phyloP scores from a whole-genome alignment of 148 eudicot genomes.

The Hydrangea macrophylla region DNA sequence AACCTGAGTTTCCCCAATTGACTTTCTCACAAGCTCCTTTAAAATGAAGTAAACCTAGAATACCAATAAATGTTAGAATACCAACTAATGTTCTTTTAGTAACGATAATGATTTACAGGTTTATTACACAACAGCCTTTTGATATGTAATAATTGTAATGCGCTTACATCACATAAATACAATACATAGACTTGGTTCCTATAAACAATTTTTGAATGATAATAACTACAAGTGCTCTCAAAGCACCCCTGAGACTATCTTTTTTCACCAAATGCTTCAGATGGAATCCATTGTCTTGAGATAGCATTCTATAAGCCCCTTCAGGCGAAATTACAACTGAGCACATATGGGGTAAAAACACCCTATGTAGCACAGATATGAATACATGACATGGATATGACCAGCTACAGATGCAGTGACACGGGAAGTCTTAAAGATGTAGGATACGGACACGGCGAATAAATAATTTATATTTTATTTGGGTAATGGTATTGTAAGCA shows the following conservation, averaged over 20 bases:
- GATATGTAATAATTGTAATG: background rate
- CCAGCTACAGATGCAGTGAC: background rate
- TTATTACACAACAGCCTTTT: background rate
- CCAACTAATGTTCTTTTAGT: background rate
- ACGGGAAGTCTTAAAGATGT: too few species aligned
- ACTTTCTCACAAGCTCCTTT: slow-evolving; percentile 73
- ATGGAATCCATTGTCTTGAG: background rate
- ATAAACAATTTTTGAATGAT: background rate
- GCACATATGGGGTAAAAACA: too few species aligned
- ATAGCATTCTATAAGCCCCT: background rate
- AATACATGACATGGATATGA: too few species aligned
- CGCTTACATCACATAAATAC: background rate
- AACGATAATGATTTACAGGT: background rate
- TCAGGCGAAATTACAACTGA: background rate
- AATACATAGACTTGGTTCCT: background rate
- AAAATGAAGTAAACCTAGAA: slow-evolving; percentile 60
- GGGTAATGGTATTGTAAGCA: too few species aligned
- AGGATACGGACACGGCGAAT: too few species aligned
- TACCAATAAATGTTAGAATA: slow-evolving; percentile 12
- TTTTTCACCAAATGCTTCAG: background rate
- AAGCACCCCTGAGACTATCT: background rate
- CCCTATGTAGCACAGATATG: too few species aligned
- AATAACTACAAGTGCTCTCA: background rate
- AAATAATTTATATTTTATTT: too few species aligned
- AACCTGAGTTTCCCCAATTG: slow-evolving; percentile 75